Percentiles rank a stretch among this genome's conserved stretches.
Evolutionary conservation across 2,329 filamentous ascomycete genomes (phyloP).

Genomic region (Emergomyces africanus): DNA sequence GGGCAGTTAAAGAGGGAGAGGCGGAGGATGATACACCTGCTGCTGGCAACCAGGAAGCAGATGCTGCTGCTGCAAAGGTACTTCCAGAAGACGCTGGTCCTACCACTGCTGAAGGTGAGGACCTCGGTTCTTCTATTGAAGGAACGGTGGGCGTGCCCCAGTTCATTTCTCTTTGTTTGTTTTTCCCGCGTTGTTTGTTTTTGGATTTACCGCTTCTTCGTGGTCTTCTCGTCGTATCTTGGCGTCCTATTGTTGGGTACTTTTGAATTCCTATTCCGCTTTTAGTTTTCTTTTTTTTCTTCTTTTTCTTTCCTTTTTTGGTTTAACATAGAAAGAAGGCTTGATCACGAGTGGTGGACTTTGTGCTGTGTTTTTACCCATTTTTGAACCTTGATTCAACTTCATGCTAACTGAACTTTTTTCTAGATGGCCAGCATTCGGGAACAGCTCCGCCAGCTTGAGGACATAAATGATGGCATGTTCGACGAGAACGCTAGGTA

Average conservation of each 20-base stretch:
- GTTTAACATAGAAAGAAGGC: constrained; percentile 10
- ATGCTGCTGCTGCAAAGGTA: constrained; percentile 6
- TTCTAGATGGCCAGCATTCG: constrained; percentile 35
- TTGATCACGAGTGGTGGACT: neutral
- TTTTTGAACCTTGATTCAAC: constrained; percentile 9
- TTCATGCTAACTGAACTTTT: constrained; percentile 13
- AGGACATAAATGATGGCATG: constrained; percentile 33
- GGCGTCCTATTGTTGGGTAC: constrained; percentile 5
- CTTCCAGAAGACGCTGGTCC: constrained; percentile 20
- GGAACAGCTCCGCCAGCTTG: constrained; percentile 35
- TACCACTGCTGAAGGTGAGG: constrained; percentile 33
- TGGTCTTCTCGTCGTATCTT: constrained; percentile 2
- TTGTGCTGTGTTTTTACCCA: neutral
- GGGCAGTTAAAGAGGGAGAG: constrained; percentile 24
- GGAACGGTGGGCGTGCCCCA: constrained; percentile 35
- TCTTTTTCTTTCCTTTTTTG: constrained; percentile 13
- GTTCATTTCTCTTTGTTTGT: constrained; percentile 18
- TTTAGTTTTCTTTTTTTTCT: constrained; percentile 13
- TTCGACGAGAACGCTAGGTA: constrained; percentile 32
- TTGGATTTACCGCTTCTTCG: constrained; percentile 14
- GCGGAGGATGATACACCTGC: constrained; percentile 8
- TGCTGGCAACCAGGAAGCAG: constrained; percentile 17
- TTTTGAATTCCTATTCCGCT: constrained; percentile 3
- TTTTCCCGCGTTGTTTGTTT: constrained; percentile 8
- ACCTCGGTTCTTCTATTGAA: constrained; percentile 35